Evolutionary conservation across 768 basidiomycete species (phyloP).

Genomic region (Collybia sp.): DNA sequence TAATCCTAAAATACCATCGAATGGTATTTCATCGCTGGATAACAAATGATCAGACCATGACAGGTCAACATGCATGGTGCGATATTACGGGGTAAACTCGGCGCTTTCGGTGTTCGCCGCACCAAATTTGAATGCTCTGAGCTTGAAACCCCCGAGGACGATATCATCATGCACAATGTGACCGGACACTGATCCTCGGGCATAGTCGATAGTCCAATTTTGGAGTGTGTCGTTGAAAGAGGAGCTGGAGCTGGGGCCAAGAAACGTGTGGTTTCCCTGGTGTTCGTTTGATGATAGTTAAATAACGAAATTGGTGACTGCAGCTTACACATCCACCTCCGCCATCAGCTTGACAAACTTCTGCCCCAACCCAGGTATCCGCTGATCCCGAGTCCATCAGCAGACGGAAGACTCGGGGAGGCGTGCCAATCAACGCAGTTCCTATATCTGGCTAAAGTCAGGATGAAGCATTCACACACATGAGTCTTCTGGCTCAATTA

Average conservation of each 20-base stretch:
- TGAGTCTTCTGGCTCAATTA: no score
- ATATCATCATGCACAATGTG: not conserved
- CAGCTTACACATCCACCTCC: constrained; percentile 11
- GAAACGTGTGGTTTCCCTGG: constrained; percentile 33
- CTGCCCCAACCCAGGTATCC: constrained; percentile 54
- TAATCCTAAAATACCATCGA: constrained; percentile 50
- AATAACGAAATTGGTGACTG: not conserved
- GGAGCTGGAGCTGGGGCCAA: constrained; percentile 49
- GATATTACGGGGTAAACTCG: not conserved
- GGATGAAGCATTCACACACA: no score
- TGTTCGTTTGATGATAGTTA: no score
- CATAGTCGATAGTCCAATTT: constrained; percentile 45
- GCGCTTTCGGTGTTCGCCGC: not conserved
- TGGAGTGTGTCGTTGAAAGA: constrained; percentile 46
- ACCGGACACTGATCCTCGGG: constrained; percentile 23
- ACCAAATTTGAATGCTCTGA: not conserved
- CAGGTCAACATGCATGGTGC: no score
- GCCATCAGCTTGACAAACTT: constrained; percentile 30
- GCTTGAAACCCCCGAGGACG: not conserved
- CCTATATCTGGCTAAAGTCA: constrained; percentile 14
- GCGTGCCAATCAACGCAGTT: constrained; percentile 37
- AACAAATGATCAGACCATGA: no score
- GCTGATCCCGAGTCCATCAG: constrained; percentile 62
- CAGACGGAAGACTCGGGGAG: constrained; percentile 38
- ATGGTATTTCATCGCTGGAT: no score